These are phyloP conservation scores for Cordyceps tenuipes DNA, from an alignment of 2,329 filamentous ascomycete genomes.

Conservation along the genomic window DNA sequence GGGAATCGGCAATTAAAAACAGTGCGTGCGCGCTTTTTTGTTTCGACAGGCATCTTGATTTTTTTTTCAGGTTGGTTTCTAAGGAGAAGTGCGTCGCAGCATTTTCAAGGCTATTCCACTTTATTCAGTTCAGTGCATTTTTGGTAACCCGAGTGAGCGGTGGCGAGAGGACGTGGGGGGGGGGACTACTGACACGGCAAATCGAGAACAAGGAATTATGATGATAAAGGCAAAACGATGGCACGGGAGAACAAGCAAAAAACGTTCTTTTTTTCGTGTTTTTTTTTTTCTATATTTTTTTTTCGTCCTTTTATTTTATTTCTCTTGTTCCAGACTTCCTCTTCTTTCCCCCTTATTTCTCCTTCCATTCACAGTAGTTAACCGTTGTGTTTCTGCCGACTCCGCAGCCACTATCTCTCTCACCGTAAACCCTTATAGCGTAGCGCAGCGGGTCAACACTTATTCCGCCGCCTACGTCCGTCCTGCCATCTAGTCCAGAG, in stretches of 20 bases:
- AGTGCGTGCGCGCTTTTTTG: background rate
- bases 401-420: background rate
- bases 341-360: no score
- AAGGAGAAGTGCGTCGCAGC: no score
- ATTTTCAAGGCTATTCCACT: no score
- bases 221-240: background rate
- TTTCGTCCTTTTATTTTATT: background rate
- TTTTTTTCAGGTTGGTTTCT: no score
- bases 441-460: slow-evolving; percentile 6
- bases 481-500: background rate
- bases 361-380: no score
- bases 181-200: background rate
- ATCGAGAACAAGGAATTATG: background rate
- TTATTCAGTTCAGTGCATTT: no score
- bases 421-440: no score
- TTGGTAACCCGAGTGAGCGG: no score
- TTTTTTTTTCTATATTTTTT: no score
- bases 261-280: no score
- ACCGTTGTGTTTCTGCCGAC: background rate
- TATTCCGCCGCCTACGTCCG: slow-evolving; percentile 4
- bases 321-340: no score
- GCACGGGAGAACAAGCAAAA: background rate
- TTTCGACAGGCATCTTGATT: background rate
- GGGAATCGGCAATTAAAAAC: background rate
- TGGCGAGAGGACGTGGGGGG: no score